Evolutionary conservation across 2,329 filamentous ascomycete genomes (phyloP), one percentile per base, ranked within the genome.

Genomic region (Neocucurbitaria cava): DNA sequence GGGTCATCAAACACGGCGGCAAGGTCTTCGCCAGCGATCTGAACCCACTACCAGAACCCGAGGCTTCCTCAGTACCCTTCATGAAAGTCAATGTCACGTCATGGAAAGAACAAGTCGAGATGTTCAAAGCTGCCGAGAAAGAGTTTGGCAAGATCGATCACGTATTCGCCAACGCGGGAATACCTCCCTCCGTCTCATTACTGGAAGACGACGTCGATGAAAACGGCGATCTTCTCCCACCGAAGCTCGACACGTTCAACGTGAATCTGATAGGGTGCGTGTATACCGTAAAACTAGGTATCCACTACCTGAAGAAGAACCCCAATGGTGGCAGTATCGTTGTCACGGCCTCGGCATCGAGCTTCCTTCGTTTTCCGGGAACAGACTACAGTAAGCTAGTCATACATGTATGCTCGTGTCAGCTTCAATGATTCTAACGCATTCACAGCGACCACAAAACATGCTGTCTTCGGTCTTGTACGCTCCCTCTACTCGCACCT

Each of bases 11-110:
- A 0, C 69, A 81, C 0, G 85, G 84, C 18, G 85, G 84, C 24
- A 78, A 76, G 15, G 84, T 88, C 17, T 78, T 86, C 54, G 81
- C 79, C 23, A 81, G 77, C 31, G 86, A 88, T 62, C 55, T 86
- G 38, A 79, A 81, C 35, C 71, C 80, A 1, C 73, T 78, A 0
- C 68, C 76, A 58, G 44, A 63, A 24, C 65, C 66, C 0, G 66
- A 72, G 24, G 49, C 51, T 1, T 53, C 58, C 2, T 48, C 52
- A 1, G 61, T 70, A 9, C 63, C 65, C 1, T 75, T 69, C 40
- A 30, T 61, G 8, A 66, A 63, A 36, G 58, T 65, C n/a, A 62
- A 75, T 38, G 72, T 75, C 33, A 70, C 78, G 0, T 71, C 76
- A 3, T 87, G 84, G 84, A 64, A 75, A 2, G 79, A 82, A 3